These are phyloP conservation scores for Madurella mycetomatis DNA, from an alignment of 2,329 filamentous ascomycete species.

Conservation along the genomic window DNA sequence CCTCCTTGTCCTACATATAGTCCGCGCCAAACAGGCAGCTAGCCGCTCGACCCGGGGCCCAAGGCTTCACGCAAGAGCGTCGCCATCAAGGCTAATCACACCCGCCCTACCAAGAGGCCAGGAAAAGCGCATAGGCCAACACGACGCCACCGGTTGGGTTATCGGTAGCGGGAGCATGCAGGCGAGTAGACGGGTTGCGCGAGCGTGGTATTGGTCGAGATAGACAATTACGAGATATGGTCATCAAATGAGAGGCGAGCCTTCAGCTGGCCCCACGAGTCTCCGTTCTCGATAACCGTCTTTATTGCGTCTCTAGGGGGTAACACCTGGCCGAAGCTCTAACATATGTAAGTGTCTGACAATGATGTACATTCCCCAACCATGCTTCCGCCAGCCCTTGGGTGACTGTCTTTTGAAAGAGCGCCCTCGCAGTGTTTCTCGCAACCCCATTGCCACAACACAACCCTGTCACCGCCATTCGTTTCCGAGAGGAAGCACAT, in stretches of 20 bases:
- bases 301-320: slow-evolving; percentile 9
- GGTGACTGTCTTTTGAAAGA: background rate
- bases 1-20: too few species aligned
- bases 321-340: slow-evolving; percentile 10
- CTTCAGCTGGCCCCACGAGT: background rate
- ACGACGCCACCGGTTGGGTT: too few species aligned
- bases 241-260: background rate
- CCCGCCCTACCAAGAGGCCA: too few species aligned
- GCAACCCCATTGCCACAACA: background rate
- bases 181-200: too few species aligned
- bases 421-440: background rate
- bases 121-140: too few species aligned
- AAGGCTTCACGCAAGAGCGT: too few species aligned
- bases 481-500: background rate
- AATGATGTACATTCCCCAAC: slow-evolving; percentile 23
- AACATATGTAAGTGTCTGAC: slow-evolving; percentile 23
- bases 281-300: background rate
- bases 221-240: too few species aligned
- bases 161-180: too few species aligned
- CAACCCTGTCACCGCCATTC: background rate
- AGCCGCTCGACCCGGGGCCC: too few species aligned
- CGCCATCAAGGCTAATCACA: too few species aligned
- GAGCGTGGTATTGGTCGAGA: too few species aligned
- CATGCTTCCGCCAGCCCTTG: background rate
- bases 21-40: too few species aligned